These are phyloP conservation scores for Fraxinus albicans DNA, from an alignment of 305 asterid species.

Conservation along the genomic window DNA sequence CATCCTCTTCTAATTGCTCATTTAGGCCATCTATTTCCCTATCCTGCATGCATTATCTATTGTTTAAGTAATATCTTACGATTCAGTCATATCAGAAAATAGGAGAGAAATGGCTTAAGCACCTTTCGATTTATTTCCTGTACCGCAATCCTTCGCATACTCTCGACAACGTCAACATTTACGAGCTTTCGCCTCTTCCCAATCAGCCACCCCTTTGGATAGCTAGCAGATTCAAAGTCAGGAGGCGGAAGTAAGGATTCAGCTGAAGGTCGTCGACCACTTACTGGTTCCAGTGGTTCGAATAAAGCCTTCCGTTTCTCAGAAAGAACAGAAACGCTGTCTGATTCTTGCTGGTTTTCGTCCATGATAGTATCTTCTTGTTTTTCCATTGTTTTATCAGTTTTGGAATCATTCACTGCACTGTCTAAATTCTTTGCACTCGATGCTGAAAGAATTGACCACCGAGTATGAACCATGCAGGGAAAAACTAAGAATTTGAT, in stretches of 20 bases:
- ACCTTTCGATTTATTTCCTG: conserved; percentile 98
- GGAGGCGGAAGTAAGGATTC: conserved; percentile 91
- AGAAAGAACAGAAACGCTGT: conserved; percentile 45
- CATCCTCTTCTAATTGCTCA: conserved; percentile 86
- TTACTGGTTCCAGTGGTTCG: conserved; percentile 70
- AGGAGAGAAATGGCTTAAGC: background rate
- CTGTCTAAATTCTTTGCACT: conserved; percentile 44
- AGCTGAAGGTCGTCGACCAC: conserved; percentile 55
- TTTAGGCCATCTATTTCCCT: conserved; percentile 87
- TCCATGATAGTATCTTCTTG: conserved; percentile 38
- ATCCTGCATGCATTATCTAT: conserved; percentile 49
- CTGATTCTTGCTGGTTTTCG: conserved; percentile 42
- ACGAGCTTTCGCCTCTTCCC: conserved; percentile 96
- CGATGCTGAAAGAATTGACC: conserved; percentile 32
- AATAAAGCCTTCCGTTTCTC: conserved; percentile 84
- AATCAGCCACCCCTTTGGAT: conserved; percentile 91
- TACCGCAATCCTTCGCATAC: conserved; percentile 90
- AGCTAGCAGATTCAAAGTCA: conserved; percentile 75
- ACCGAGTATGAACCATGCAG: conserved; percentile 12
- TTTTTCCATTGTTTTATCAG: conserved; percentile 41
- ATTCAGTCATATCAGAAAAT: background rate
- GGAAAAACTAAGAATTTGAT: background rate
- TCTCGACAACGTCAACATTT: conserved; percentile 93
- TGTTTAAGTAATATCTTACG: background rate
- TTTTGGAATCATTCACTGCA: conserved; percentile 17